These are phyloP conservation scores for Chaetoceros muelleri DNA, from an alignment of 108 stramenopile species.

Conservation along the genomic window DNA sequence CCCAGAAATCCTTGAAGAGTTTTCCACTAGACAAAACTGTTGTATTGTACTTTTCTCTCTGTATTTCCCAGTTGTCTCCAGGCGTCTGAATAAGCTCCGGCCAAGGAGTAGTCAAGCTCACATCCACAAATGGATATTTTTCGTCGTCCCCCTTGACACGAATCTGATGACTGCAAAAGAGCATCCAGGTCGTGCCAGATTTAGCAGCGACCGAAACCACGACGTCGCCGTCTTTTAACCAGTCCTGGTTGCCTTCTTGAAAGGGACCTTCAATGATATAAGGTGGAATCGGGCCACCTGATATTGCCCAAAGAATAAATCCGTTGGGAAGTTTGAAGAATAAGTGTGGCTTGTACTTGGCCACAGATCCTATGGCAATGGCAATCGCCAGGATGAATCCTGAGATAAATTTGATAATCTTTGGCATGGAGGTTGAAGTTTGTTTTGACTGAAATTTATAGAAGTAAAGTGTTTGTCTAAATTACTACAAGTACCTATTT, in stretches of 20 bases:
- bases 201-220: slow-evolving; percentile 28
- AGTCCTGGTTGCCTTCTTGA: slow-evolving; percentile 17
- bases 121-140: slow-evolving; percentile 16
- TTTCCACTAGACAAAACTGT: slow-evolving; percentile 19
- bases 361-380: slow-evolving; percentile 19
- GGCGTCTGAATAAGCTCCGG: slow-evolving; percentile 25
- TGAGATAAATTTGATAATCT: no score
- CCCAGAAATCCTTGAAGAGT: slow-evolving; percentile 25
- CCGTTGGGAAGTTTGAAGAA: slow-evolving; percentile 29
- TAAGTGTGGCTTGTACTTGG: slow-evolving; percentile 18
- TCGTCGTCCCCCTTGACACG: slow-evolving; percentile 28
- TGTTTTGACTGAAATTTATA: no score
- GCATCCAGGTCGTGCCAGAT: slow-evolving; percentile 28
- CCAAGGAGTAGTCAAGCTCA: slow-evolving; percentile 23
- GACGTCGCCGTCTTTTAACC: slow-evolving; percentile 24
- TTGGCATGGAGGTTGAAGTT: no score
- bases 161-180: slow-evolving; percentile 37
- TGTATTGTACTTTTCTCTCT: slow-evolving; percentile 29
- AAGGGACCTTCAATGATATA: slow-evolving; percentile 23
- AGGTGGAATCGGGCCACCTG: slow-evolving; percentile 27
- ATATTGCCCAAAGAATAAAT: slow-evolving; percentile 28
- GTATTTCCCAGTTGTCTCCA: slow-evolving; percentile 17
- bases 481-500: no score
- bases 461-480: no score
- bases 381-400: no score